Evolutionary conservation across 1,284 basidiomycete species (phyloP).

Genomic region (Austroboletus novae-zelandiae): DNA sequence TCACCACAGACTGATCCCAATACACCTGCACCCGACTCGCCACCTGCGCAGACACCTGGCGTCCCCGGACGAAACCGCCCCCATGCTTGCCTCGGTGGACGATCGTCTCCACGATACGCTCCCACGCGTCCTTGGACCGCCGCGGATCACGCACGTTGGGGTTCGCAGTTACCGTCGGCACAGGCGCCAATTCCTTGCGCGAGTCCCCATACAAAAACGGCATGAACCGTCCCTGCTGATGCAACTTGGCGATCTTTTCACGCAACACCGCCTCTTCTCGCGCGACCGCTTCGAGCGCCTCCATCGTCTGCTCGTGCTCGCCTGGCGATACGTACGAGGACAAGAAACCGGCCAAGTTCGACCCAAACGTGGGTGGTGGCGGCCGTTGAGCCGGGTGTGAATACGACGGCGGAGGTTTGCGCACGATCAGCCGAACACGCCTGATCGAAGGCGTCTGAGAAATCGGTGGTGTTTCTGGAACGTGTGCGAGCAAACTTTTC

Average conservation of each 20-base stretch:
- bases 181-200: conserved; percentile 12
- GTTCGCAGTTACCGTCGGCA: conserved; percentile 11
- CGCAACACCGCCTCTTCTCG: conserved; percentile 49
- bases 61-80: conserved; percentile 37
- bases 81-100: conserved; percentile 31
- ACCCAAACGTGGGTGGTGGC: conserved; percentile 46
- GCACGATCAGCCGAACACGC: conserved; percentile 69
- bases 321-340: conserved; percentile 57
- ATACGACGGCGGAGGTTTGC: conserved; percentile 54
- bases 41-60: conserved; percentile 54
- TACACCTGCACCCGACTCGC: conserved; percentile 72
- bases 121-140: conserved; percentile 52
- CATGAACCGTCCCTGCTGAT: conserved; percentile 36
- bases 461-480: background rate
- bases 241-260: conserved; percentile 53
- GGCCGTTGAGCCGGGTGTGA: conserved; percentile 71
- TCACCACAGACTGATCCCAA: conserved; percentile 71
- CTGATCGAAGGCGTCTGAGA: conserved; percentile 39
- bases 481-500: background rate
- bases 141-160: conserved; percentile 24
- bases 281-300: conserved; percentile 44
- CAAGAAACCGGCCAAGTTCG: conserved; percentile 56
- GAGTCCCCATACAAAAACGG: conserved; percentile 27
- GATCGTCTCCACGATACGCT: conserved; percentile 49
- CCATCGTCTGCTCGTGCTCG: conserved; percentile 46